Evolutionary conservation across 1,139 yeast genomes (phyloP).

Genomic region (Nakaseomyces delphensis): DNA sequence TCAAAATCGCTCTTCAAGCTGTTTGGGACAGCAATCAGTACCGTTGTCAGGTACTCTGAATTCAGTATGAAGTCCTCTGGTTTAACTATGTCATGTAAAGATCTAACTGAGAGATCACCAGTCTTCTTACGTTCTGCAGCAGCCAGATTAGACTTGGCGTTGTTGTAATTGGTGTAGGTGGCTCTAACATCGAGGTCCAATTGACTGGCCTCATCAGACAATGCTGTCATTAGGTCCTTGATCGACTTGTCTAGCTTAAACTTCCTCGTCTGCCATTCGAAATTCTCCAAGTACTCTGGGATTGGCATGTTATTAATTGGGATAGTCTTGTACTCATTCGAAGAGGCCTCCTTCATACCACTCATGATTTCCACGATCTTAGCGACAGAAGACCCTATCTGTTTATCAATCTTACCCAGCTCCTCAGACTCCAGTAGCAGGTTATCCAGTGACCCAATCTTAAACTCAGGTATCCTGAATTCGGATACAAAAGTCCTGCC

Average conservation of each 20-base stretch:
- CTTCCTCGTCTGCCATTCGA: constrained; percentile 82
- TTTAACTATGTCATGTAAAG: constrained; percentile 80
- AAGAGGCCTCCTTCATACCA: constrained; percentile 38
- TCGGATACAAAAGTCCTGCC: constrained; percentile 33
- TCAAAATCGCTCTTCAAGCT: constrained; percentile 50
- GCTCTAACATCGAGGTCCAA: constrained; percentile 77
- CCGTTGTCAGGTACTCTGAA: constrained; percentile 78
- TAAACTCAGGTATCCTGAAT: constrained; percentile 74
- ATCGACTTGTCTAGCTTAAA: constrained; percentile 80
- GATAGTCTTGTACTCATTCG: constrained; percentile 42
- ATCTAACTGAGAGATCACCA: constrained; percentile 86
- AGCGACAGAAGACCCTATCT: constrained; percentile 55
- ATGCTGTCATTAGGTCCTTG: constrained; percentile 58
- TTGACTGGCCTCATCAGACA: constrained; percentile 69
- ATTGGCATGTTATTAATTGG: constrained; percentile 40
- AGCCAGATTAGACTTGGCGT: constrained; percentile 72
- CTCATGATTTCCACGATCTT: constrained; percentile 73
- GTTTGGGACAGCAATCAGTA: constrained; percentile 81
- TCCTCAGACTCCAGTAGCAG: constrained; percentile 89
- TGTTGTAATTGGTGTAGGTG: constrained; percentile 59
- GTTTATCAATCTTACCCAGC: constrained; percentile 67
- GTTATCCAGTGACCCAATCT: constrained; percentile 90
- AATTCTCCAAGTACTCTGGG: constrained; percentile 58
- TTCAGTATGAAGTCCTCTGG: constrained; percentile 76
- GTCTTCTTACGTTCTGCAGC: constrained; percentile 89